Evolutionary conservation across 495 filamentous ascomycete species (phyloP), one percentile per base, ranked within the genome.

Genomic region (Margaritispora aquatica): DNA sequence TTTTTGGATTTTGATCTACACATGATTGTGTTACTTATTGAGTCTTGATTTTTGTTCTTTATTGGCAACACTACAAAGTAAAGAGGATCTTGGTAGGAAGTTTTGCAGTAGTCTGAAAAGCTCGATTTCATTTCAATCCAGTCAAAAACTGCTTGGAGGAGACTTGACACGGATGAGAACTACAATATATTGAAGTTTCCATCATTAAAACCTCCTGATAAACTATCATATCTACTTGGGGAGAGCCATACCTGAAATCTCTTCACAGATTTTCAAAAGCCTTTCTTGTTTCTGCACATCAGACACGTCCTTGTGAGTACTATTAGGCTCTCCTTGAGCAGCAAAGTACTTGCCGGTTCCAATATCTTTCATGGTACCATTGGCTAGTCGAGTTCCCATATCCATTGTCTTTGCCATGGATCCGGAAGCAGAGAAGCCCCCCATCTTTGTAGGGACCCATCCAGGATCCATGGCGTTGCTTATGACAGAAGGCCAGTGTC

Each of bases 361-460:
- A 19, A 48, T 21, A 26, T 55, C 41, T 24, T 60, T 31, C 24
- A 17, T 22, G 24, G 74, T 53, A 0, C 75, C 78, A 55, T 72
- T 67, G 0, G 75, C 77, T 46, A 77, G 73, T 51, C 77, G 70
- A 5, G 75, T 74, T 62, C 79, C 73, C 1, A 73, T 72, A 3
- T 70, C 70, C 1, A 79, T 67, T 10, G 78, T 76, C 54, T 77
- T 73, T n/a, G 72, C 63, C 50, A 76, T 64, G n/a, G 73, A 68
- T 1, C 78, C 72, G 2, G 75, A 63, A 0, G 82, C 83, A 53
- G 67, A 70, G 15, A 57, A 55, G 0, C 82, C 82, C 10, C 83
- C 83, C 81, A 86, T 80, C 67, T 82, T 79, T 9, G 83, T 87
- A 58, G 76, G 70, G 44, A 86, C 82, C 84, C 83, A 86, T 2